Evolutionary conservation across 768 basidiomycete species (phyloP).

Genomic region (Termitomyces sp.): DNA sequence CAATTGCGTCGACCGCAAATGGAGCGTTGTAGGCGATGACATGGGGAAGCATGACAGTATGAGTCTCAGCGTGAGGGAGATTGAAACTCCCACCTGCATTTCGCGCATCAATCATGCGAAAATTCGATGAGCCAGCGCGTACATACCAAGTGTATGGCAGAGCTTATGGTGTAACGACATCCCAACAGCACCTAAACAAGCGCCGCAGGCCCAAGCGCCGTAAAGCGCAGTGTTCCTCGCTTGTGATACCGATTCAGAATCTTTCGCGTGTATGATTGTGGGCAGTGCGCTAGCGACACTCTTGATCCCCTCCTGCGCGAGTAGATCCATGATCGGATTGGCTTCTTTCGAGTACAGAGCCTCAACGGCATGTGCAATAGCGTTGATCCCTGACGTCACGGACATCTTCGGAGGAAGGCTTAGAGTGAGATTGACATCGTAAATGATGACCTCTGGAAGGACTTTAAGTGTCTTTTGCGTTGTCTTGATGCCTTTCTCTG

Average conservation of each 20-base stretch:
- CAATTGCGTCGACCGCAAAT: slow-evolving; percentile 27
- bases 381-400: slow-evolving; percentile 37
- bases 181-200: slow-evolving; percentile 31
- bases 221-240: slow-evolving; percentile 33
- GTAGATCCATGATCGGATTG: slow-evolving; percentile 33
- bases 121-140: slow-evolving; percentile 16
- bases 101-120: not conserved
- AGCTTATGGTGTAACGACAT: slow-evolving; percentile 41
- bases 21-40: slow-evolving; percentile 38
- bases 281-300: slow-evolving; percentile 30
- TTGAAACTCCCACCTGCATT: slow-evolving; percentile 33
- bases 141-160: slow-evolving; percentile 33
- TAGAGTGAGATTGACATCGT: slow-evolving; percentile 36
- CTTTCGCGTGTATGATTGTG: slow-evolving; percentile 19
- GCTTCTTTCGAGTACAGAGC: slow-evolving; percentile 35
- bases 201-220: slow-evolving; percentile 36
- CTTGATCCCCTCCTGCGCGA: slow-evolving; percentile 35
- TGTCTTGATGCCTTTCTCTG: slow-evolving; percentile 35
- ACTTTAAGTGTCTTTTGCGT: slow-evolving; percentile 35
- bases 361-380: slow-evolving; percentile 40
- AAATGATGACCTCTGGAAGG: slow-evolving; percentile 37
- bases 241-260: slow-evolving; percentile 20
- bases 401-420: slow-evolving; percentile 31
- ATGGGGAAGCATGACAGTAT: slow-evolving; percentile 41
- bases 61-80: slow-evolving; percentile 39